Evolutionary conservation across 768 basidiomycete species (phyloP).

Genomic region (Leccinum sublutescens): DNA sequence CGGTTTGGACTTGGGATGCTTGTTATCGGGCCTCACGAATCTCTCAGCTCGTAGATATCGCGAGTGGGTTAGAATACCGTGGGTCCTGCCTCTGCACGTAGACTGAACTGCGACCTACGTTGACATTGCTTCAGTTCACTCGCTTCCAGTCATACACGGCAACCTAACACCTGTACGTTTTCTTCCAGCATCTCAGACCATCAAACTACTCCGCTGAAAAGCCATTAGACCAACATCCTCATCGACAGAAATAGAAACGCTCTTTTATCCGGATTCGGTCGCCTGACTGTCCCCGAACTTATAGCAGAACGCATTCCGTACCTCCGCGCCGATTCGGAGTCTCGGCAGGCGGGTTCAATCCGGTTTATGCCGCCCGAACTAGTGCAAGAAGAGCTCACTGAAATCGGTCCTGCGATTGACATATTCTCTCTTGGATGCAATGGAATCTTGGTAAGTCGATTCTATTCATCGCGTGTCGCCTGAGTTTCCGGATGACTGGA

Average conservation of each 20-base stretch:
- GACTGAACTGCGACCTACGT: not conserved
- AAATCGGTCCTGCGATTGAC: conserved; percentile 3
- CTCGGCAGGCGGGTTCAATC: conserved; percentile 10
- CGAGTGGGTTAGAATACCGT: conserved; percentile 18
- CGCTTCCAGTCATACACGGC: conserved; percentile 16
- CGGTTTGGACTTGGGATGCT: not conserved
- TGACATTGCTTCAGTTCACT: conserved; percentile 5
- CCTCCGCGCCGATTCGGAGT: conserved; percentile 11
- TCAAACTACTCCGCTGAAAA: not conserved
- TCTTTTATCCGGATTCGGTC: conserved; percentile 11
- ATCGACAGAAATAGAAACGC: conserved; percentile 10
- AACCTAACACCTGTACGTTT: conserved; percentile 14
- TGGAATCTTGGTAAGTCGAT: conserved; percentile 7
- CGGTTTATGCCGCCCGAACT: conserved; percentile 18
- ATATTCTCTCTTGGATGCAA: conserved; percentile 17
- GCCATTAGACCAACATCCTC: conserved; percentile 14
- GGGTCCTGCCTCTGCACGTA: not conserved
- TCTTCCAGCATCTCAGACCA: not conserved
- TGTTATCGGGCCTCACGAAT: not conserved
- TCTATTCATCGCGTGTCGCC: not conserved
- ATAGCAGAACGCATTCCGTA: conserved; percentile 11
- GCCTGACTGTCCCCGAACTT: conserved; percentile 11
- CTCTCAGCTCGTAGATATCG: conserved; percentile 14
- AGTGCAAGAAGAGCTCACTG: not conserved
- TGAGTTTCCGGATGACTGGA: not conserved